Base-by-base conservation (phyloP, 202 grass and related monocot species). In the Hordeum pubiflorum region DNA sequence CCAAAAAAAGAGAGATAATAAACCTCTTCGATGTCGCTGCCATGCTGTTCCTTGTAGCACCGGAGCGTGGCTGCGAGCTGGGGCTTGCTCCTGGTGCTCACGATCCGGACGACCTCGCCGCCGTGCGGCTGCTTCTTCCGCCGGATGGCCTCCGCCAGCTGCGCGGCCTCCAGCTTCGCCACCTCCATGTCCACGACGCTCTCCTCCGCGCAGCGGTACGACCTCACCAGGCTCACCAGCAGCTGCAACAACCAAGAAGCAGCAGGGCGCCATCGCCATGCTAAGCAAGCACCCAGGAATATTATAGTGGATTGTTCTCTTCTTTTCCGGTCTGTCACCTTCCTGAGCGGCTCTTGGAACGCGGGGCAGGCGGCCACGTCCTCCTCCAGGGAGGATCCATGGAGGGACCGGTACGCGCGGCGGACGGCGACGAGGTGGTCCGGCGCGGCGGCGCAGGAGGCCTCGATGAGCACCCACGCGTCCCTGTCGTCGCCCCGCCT, bases 401-500 rank as follows among this genome's bases (percentile, higher is more conserved):
- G 91, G 58, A 81, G 81, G 40, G 87, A 87, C 64, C 87, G 87
- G 73, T 94, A 94, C 0, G 81, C 76, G 81, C 77, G 79, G 74
- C 92, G 89, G 29, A 94, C 82, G 44, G 75, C 87, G 74, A 94
- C 21, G 69, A 91, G 84, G 84, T 94, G 92, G 18, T 94, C 89
- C 4, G 92, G 92, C 43, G 81, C 27, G 17, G 87, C 72, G 59
- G 92, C 89, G 70, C 92, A 94, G 9, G 92, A 62, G 77, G 89
- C 85, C 83, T 91, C 92, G 66, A 90, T 46, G 40, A 90, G 13
- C 77, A 81, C 82, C 84, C 79, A 89, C 56, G 78, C 62, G 58
- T 84, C 64, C 72, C 23, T 59, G 59, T 89, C 84, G 48, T 89
- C 84, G 39, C 72, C 82, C 3, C 83, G 75, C 57, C 36, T 79